Evolutionary conservation across 2,329 filamentous ascomycete species (phyloP).

Genomic region (Bimuria novae-zelandiae): DNA sequence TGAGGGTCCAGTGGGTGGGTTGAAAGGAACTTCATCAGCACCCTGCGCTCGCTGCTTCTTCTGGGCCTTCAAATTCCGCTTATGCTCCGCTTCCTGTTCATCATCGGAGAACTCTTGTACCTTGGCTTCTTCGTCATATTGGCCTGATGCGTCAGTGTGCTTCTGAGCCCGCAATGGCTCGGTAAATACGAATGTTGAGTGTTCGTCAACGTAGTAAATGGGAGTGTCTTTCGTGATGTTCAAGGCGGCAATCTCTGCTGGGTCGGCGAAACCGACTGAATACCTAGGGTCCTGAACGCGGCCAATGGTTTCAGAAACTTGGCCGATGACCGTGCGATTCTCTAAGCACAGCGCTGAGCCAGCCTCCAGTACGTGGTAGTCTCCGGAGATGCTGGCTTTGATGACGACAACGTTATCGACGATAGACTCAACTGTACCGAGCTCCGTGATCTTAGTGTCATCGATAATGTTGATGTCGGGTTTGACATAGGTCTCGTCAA

Average conservation of each 20-base stretch:
- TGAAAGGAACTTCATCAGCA: slow-evolving; percentile 29
- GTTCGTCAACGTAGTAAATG: slow-evolving; percentile 78
- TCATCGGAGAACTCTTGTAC: slow-evolving; percentile 97
- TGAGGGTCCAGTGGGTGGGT: slow-evolving; percentile 17
- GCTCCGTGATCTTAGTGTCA: slow-evolving; percentile 74
- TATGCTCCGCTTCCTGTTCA: slow-evolving; percentile 87
- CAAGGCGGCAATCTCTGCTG: slow-evolving; percentile 68
- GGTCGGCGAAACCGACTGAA: slow-evolving; percentile 73
- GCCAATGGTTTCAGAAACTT: slow-evolving; percentile 83
- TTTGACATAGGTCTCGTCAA: slow-evolving; percentile 57
- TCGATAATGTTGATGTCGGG: slow-evolving; percentile 78
- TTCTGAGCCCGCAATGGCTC: slow-evolving; percentile 78
- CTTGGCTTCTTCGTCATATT: slow-evolving; percentile 91
- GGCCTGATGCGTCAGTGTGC: slow-evolving; percentile 91
- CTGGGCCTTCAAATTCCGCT: slow-evolving; percentile 61
- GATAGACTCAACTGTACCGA: slow-evolving; percentile 76
- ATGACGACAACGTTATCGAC: slow-evolving; percentile 81
- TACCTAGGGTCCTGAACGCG: slow-evolving; percentile 86
- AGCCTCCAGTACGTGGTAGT: slow-evolving; percentile 81
- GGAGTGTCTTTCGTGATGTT: slow-evolving; percentile 71
- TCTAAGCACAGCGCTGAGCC: slow-evolving; percentile 82
- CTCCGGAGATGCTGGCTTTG: slow-evolving; percentile 76
- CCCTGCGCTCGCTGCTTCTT: slow-evolving; percentile 47
- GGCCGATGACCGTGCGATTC: slow-evolving; percentile 77
- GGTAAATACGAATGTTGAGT: slow-evolving; percentile 86